Evolutionary conservation across 345 rosid genomes (phyloP).

Genomic region (Hibiscus mutabilis): DNA sequence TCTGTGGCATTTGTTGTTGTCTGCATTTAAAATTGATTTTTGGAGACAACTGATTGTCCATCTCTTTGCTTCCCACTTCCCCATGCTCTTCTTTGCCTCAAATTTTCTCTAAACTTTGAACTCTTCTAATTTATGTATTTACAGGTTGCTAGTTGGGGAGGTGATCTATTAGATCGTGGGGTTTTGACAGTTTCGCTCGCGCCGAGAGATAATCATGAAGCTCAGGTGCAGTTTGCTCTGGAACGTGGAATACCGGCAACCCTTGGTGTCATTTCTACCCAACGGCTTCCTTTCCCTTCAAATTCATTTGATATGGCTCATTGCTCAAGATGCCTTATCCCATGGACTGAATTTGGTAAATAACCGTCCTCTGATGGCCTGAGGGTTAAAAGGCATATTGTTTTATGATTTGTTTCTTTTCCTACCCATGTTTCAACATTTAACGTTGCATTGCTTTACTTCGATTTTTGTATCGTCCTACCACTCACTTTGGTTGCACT

Average conservation of each 20-base stretch:
- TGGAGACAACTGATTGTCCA: not conserved
- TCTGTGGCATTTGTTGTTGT: not conserved
- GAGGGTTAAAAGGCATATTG: not conserved
- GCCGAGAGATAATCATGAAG: slow-evolving; percentile 98
- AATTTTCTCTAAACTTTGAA: not conserved
- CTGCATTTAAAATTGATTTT: not conserved
- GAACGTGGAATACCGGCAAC: slow-evolving; percentile 99
- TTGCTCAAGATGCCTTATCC: slow-evolving; percentile 99
- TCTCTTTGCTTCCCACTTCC: not conserved
- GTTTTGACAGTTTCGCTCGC: slow-evolving; percentile 91
- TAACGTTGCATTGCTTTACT: no score
- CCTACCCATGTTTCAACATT: no score
- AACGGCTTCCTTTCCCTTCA: slow-evolving; percentile 96
- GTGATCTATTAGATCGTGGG: slow-evolving; percentile 84
- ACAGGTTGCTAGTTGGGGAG: slow-evolving; percentile 99
- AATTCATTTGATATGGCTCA: slow-evolving; percentile 97
- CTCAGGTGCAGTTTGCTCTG: slow-evolving; percentile 96
- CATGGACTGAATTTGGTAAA: slow-evolving; percentile 98
- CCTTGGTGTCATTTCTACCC: slow-evolving; percentile 94
- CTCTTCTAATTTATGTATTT: slow-evolving; percentile 3
- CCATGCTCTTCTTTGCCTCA: no score
- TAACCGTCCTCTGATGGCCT: not conserved
- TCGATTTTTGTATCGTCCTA: not conserved
- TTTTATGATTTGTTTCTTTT: not conserved
- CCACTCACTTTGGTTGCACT: not conserved